Evolutionary conservation across 495 filamentous ascomycete genomes (phyloP), one percentile per base, ranked within the genome.

Genomic region (Talaromyces thailandensis): DNA sequence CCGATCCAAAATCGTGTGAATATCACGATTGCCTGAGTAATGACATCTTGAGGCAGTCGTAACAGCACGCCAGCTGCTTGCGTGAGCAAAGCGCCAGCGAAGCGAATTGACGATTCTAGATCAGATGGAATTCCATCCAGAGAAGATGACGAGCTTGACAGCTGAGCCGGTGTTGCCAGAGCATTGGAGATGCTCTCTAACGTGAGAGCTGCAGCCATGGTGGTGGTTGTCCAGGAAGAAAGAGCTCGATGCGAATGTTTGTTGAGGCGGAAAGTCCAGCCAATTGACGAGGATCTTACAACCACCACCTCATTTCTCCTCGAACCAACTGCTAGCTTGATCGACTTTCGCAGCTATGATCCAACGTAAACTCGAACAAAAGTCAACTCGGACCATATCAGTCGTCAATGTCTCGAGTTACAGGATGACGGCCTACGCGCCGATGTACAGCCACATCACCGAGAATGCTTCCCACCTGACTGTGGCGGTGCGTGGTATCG

Each of bases 31-130:
- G 94, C 91, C 67, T 92, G 91, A 14, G 92, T 88, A 28, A 96
- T 91, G 55, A 92, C 84, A 61, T 93, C 91, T 68, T 98, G 95
- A 1, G 93, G 89, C 56, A 98, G 76, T 48, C 89, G 83, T 3
- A 98, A 81, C 7, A 98, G 82, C 6, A 96, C 78, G 6, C 94
- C 95, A 11, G 94, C 92, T 18, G 89, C 83, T 71, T 98, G 95
- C 11, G 90, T 95, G 6, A 98, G 83, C 61, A 86, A 84, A 48
- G 89, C 84, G 4, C 79, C 80, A 24, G 78, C 76, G 59, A 76
- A 80, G 57, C 80, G 80, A 62, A 82, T 73, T 1, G 79, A 81
- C 64, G 85, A 82, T 75, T 96, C 92, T 12, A 97, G 82, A 62
- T 93, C 89, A 16, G 82, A 71, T 0, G 93, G 86, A 6, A 97